Conservation (phyloP, 495 filamentous ascomycete genomes). For the Staphylotrichum tortipilum region DNA sequence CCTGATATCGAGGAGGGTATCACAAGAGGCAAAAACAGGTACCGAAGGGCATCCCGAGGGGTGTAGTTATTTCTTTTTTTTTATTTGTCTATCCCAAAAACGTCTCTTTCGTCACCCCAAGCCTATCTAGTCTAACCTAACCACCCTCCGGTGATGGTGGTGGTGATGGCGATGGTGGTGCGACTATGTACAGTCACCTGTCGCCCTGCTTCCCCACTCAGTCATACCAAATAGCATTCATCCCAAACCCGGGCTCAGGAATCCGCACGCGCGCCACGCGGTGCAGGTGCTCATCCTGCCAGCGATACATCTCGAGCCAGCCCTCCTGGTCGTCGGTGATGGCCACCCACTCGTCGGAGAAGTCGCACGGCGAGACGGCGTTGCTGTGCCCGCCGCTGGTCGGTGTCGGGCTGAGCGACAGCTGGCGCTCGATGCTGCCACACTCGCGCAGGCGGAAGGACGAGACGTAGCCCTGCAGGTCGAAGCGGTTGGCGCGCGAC, state of each 20-base stretch:
- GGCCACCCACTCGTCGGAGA: conserved; percentile 77
- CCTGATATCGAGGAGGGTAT: too few relatives aligned
- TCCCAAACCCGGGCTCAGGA: conserved; percentile 73
- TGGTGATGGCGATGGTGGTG: too few relatives aligned
- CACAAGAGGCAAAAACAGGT: too few relatives aligned
- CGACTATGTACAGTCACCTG: too few relatives aligned
- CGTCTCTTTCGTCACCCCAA: too few relatives aligned
- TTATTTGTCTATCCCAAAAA: too few relatives aligned
- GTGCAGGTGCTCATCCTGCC: conserved; percentile 67
- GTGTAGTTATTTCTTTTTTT: too few relatives aligned
- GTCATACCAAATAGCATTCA: conserved; percentile 90
- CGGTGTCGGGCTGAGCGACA: conserved; percentile 72
- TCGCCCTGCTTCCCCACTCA: conserved; percentile 19
- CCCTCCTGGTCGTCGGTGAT: conserved; percentile 79
- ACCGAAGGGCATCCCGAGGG: too few relatives aligned
- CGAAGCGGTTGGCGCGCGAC: conserved; percentile 64
- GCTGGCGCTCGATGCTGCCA: conserved; percentile 65
- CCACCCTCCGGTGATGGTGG: too few relatives aligned
- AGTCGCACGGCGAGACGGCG: conserved; percentile 68
- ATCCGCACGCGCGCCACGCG: conserved; percentile 67
- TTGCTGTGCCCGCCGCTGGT: conserved; percentile 82
- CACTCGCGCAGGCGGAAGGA: conserved; percentile 62
- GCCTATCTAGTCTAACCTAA: too few relatives aligned
- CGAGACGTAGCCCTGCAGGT: conserved; percentile 70
- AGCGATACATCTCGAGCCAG: conserved; percentile 78